phyloP scores from a whole-genome alignment of 139 green algal species.

The Ostreobium quekettii region DNA sequence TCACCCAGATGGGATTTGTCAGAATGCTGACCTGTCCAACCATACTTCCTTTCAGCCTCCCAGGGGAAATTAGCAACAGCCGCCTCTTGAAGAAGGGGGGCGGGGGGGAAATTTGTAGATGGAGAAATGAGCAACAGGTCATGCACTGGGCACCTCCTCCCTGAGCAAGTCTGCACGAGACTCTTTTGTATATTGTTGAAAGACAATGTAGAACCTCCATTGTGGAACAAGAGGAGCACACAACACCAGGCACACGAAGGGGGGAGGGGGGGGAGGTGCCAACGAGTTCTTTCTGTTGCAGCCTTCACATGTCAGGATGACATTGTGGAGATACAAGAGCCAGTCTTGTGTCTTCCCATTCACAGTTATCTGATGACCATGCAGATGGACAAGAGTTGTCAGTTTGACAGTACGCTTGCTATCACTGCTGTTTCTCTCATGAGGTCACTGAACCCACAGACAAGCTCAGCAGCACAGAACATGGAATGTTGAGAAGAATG shows the following conservation, averaged over 20 bases:
- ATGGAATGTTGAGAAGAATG: too few species aligned
- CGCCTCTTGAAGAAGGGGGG: too few species aligned
- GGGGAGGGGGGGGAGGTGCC: background rate
- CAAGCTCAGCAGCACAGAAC: background rate
- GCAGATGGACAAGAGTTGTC: too few species aligned
- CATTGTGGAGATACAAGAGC: too few species aligned
- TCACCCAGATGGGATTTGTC: slow-evolving; percentile 91
- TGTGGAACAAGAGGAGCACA: too few species aligned
- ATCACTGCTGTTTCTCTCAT: background rate
- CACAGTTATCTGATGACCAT: too few species aligned
- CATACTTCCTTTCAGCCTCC: too few species aligned
- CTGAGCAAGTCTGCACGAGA: background rate
- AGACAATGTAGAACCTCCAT: background rate
- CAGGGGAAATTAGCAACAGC: too few species aligned
- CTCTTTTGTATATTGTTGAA: background rate
- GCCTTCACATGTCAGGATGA: too few species aligned
- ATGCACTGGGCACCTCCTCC: background rate
- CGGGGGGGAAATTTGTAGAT: background rate
- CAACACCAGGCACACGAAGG: too few species aligned
- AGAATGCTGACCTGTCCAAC: slow-evolving; percentile 58
- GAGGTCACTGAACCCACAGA: background rate
- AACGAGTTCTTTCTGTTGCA: background rate
- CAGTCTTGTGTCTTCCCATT: too few species aligned
- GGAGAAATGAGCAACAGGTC: background rate
- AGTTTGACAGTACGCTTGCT: too few species aligned